phyloP scores from a whole-genome alignment of 202 grass and related monocot species.

The Miscanthus sacchariflorus region DNA sequence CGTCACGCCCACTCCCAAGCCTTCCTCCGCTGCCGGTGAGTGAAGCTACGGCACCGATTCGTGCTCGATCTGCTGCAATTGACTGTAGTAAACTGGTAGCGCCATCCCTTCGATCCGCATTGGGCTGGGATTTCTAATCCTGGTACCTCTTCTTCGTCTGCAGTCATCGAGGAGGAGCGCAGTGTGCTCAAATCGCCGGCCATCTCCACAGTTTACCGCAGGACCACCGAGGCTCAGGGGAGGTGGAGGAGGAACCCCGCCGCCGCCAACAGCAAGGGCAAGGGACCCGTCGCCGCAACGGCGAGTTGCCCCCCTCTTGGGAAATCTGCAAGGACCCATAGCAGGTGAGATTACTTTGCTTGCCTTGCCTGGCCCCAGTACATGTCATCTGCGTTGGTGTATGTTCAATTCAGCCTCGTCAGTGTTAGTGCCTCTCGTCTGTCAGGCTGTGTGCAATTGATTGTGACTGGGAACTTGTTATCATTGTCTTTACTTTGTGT shows the following conservation, averaged over 20 bases:
- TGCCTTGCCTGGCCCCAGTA: background rate
- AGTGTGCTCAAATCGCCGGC: background rate
- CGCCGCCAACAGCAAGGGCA: background rate
- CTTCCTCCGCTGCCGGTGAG: constrained; percentile 3
- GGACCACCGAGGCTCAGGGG: background rate
- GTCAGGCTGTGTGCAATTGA: background rate
- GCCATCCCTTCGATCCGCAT: background rate
- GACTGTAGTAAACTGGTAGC: background rate
- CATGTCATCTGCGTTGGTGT: background rate
- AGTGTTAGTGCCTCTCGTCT: background rate
- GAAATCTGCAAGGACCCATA: background rate
- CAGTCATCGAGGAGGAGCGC: background rate
- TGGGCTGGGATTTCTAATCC: background rate
- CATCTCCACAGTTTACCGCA: constrained; percentile 24
- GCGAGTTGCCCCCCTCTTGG: constrained; percentile 16
- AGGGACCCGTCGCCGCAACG: background rate
- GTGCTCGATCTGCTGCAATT: background rate
- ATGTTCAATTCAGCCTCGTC: background rate
- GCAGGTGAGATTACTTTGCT: background rate
- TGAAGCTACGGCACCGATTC: background rate
- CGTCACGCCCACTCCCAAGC: background rate
- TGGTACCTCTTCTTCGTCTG: background rate
- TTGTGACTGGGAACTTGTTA: background rate
- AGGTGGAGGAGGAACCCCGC: background rate
- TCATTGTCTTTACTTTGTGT: background rate